Base-by-base conservation (phyloP, 78 protist species). In the Blattamonas nauphoetae region DNA sequence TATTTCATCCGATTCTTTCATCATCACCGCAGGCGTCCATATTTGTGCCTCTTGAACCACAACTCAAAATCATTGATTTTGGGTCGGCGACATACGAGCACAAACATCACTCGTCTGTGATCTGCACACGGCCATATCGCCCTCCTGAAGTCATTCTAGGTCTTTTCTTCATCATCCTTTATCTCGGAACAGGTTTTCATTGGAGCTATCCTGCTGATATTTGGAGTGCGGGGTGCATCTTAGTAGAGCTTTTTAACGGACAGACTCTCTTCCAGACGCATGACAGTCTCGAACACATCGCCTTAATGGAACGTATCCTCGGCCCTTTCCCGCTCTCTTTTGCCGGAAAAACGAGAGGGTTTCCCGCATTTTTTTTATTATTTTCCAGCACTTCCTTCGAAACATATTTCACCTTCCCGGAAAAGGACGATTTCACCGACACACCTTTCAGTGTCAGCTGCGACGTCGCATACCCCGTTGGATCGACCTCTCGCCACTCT, bases 101-200 rank as follows among this genome's bases (percentile, higher is more conserved):
- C 44, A 89, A 85, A 1, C 91, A 90, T 46, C 97, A 93, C 86
- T 89, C 96, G 0, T 4, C 90, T 1, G 36, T 96, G 2, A 94
- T 96, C 45, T 78, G 89, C 45, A 97, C 98, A 36, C 86, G 99
- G 2, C 98, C 94, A 88, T 97, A 95, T 90, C 91, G 99, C 21
- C 92, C 97, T 29, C 99, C 99, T 0, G 99, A 97, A 41, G 93
- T 95, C 86, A 91, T 97, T 4, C 89, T 97, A 32, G 95, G 45
- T 1, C 2, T 35, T 1, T n/a, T n/a, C n/a, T n/a, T n/a, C n/a
- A n/a, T n/a, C n/a, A n/a, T n/a, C n/a, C n/a, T n/a, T n/a, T n/a
- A n/a, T n/a, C n/a, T n/a, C n/a, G n/a, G n/a, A n/a, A n/a, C 64
- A 46, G 64, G 89, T 0, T 42, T 81, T 34, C 96, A 94, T 3